Evolutionary conservation across 2,329 filamentous ascomycete species (phyloP).

Genomic region (Dothideomycetes sp.): DNA sequence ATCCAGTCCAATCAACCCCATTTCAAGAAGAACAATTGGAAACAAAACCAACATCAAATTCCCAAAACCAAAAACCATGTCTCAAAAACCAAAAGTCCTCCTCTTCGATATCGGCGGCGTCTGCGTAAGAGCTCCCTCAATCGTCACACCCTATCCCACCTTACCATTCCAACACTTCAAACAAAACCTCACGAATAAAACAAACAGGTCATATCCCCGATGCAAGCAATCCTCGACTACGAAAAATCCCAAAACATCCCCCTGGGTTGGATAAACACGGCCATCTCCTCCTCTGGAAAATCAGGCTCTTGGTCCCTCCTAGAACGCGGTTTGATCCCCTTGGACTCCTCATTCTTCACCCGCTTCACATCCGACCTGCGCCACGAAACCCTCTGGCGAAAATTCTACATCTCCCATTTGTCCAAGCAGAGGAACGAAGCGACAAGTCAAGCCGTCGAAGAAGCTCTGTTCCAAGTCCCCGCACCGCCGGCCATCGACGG

Average conservation of each 20-base stretch:
- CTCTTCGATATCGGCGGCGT: slow-evolving; percentile 96
- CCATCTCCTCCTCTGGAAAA: slow-evolving; percentile 69
- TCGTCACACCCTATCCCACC: background rate
- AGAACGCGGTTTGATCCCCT: slow-evolving; percentile 70
- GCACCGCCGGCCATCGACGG: slow-evolving; percentile 65
- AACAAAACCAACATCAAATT: too few species aligned
- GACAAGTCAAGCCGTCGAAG: slow-evolving; percentile 19
- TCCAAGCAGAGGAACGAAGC: slow-evolving; percentile 16
- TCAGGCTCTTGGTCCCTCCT: slow-evolving; percentile 80
- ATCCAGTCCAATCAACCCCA: background rate
- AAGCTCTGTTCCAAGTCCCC: slow-evolving; percentile 35
- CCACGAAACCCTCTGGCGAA: slow-evolving; percentile 56
- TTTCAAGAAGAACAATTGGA: too few species aligned
- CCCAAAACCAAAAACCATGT: background rate
- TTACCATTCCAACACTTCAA: background rate
- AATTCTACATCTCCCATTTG: slow-evolving; percentile 38
- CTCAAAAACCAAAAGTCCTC: slow-evolving; percentile 55
- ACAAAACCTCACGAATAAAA: slow-evolving; percentile 13
- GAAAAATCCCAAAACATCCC: slow-evolving; percentile 69
- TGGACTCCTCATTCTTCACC: slow-evolving; percentile 66
- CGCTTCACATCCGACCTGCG: slow-evolving; percentile 69
- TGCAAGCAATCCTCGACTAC: slow-evolving; percentile 88
- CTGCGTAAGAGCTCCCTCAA: slow-evolving; percentile 66
- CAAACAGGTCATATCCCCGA: slow-evolving; percentile 72
- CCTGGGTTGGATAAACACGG: slow-evolving; percentile 82